Conservation (phyloP, 2,329 filamentous ascomycete species). For the Colletotrichum neosansevieriae region DNA sequence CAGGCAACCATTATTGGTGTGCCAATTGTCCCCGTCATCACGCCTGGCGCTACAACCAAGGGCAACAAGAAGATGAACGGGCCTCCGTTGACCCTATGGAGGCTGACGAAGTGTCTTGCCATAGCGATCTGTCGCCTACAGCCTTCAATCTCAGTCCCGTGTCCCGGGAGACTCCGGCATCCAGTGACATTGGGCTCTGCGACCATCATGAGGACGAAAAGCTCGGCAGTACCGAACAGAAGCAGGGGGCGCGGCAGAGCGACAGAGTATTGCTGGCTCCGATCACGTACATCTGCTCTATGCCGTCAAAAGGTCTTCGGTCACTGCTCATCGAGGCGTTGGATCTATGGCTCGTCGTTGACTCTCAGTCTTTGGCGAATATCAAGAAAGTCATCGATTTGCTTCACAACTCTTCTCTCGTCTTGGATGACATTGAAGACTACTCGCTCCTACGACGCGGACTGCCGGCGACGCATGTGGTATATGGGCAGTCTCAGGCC, state of each 20-base stretch:
- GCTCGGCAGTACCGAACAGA: no score
- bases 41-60: not conserved
- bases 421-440: slow-evolving; percentile 55
- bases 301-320: slow-evolving; percentile 15
- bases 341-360: slow-evolving; percentile 13
- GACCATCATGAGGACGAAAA: not conserved
- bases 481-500: slow-evolving; percentile 52
- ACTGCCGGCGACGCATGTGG: slow-evolving; percentile 49
- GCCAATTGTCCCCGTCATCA: slow-evolving; percentile 23
- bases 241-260: not conserved
- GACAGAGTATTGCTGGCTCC: not conserved
- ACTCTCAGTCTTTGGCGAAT: slow-evolving; percentile 3
- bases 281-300: slow-evolving; percentile 19
- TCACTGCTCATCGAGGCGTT: slow-evolving; percentile 2
- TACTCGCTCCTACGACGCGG: slow-evolving; percentile 49
- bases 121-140: no score
- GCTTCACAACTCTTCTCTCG: slow-evolving; percentile 29
- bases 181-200: no score
- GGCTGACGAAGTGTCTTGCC: no score
- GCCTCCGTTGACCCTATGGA: not conserved
- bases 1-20: slow-evolving; percentile 31
- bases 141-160: no score
- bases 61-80: not conserved
- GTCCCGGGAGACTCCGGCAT: no score
- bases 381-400: slow-evolving; percentile 12